These are phyloP conservation scores for Populus hybrid DNA, from an alignment of 441 rosid genomes.

Conservation along the genomic window DNA sequence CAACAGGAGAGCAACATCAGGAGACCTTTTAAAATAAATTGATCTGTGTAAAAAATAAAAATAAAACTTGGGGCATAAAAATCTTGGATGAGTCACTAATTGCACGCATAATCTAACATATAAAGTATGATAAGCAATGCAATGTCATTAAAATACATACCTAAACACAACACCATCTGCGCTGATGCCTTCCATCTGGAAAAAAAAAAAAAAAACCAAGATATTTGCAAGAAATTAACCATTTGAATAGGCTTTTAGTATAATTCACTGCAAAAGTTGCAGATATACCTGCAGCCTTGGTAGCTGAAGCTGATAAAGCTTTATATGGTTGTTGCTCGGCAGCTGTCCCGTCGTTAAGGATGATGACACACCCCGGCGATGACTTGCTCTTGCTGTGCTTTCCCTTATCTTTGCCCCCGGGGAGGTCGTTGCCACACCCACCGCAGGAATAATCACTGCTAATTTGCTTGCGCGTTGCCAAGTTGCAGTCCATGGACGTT, in stretches of 20 bases:
- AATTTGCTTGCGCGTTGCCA: constrained; percentile 15
- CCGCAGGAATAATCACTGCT: constrained; percentile 42
- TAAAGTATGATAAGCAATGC: background rate
- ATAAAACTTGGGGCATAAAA: background rate
- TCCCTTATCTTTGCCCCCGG: constrained; percentile 36
- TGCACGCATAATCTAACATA: too few species aligned
- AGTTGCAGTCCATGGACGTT: background rate
- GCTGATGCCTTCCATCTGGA: too few species aligned
- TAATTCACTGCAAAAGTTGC: background rate
- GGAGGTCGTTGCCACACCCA: constrained; percentile 49
- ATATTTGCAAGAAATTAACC: background rate
- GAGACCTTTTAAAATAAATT: too few species aligned
- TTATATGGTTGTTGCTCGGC: constrained; percentile 8
- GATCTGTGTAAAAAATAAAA: too few species aligned
- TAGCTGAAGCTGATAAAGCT: background rate
- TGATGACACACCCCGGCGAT: constrained; percentile 44
- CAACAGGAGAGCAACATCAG: background rate
- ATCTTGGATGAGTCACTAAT: background rate
- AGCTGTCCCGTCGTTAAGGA: constrained; percentile 5
- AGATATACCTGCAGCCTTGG: background rate
- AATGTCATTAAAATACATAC: background rate
- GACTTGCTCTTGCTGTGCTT: constrained; percentile 51
- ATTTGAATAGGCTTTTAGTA: too few species aligned
- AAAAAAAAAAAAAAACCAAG: background rate
- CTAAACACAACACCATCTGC: background rate